Evolutionary conservation across 1,284 basidiomycete genomes (phyloP).

Genomic region (Apiotrichum porosum): DNA sequence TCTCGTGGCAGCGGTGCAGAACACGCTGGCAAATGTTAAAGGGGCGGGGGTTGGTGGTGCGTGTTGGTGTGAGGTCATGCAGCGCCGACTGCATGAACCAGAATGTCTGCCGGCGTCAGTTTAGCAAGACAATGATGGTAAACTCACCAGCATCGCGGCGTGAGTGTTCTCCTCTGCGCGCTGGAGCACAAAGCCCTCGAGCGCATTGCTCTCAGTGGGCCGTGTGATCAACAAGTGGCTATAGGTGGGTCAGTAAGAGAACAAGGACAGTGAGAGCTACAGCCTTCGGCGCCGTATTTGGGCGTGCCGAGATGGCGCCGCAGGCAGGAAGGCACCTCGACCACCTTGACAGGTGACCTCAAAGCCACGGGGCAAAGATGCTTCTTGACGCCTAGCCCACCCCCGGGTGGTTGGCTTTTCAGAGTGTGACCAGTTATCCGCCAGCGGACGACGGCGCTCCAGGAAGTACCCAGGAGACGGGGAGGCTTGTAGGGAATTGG

Average conservation of each 20-base stretch:
- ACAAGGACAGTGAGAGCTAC: not conserved
- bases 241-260: not conserved
- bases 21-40: slow-evolving; percentile 91
- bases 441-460: too few relatives aligned
- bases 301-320: too few relatives aligned
- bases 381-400: too few relatives aligned
- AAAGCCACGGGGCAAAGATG: too few relatives aligned
- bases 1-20: slow-evolving; percentile 88
- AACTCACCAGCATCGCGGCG: slow-evolving; percentile 82
- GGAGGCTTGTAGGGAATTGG: too few relatives aligned
- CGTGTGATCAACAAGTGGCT: slow-evolving; percentile 89
- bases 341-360: too few relatives aligned
- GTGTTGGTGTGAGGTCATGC: slow-evolving; percentile 68
- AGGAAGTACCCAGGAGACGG: too few relatives aligned
- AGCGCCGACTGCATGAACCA: slow-evolving; percentile 97
- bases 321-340: too few relatives aligned
- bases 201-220: slow-evolving; percentile 79
- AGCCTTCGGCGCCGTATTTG: too few relatives aligned
- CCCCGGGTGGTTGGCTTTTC: too few relatives aligned
- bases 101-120: slow-evolving; percentile 61
- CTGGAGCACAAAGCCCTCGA: slow-evolving; percentile 86
- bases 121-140: not conserved
- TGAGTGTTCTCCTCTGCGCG: slow-evolving; percentile 83
- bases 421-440: too few relatives aligned
- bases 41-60: slow-evolving; percentile 63